Evolutionary conservation across 352 stramenopile genomes (phyloP).

Genomic region (Phytophthora tentaculata): DNA sequence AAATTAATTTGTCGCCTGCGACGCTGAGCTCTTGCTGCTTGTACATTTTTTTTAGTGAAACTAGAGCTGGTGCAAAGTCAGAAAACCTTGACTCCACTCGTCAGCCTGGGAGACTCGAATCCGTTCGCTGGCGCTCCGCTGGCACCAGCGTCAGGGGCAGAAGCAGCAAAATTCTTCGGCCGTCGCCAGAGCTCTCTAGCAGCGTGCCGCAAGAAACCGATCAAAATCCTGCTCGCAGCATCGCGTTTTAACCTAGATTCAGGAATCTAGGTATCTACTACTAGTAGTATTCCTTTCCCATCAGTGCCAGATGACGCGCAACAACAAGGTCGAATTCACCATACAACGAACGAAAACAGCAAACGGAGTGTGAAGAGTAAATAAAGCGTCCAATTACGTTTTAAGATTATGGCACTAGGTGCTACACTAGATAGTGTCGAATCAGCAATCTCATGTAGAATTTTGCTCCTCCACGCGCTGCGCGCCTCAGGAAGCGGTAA

Average conservation of each 20-base stretch:
- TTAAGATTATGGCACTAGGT: too few relatives aligned
- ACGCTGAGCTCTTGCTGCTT: background rate
- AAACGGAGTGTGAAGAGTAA: too few relatives aligned
- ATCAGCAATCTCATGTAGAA: constrained; percentile 65
- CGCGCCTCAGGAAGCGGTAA: constrained; percentile 47
- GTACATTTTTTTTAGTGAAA: background rate
- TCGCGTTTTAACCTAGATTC: background rate
- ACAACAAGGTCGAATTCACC: too few relatives aligned
- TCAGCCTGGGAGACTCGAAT: constrained; percentile 10
- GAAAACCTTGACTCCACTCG: background rate
- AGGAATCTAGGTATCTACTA: too few relatives aligned
- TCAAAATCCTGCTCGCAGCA: background rate
- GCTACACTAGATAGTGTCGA: constrained; percentile 23
- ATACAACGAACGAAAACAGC: too few relatives aligned
- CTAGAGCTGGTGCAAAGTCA: background rate
- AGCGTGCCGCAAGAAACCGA: constrained; percentile 13
- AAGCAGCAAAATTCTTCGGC: background rate
- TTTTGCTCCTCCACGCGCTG: constrained; percentile 50
- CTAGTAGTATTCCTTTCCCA: too few relatives aligned
- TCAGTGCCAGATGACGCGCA: too few relatives aligned
- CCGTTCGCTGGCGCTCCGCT: constrained; percentile 6
- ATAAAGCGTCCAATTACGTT: background rate
- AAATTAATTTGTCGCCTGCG: too few relatives aligned
- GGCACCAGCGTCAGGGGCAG: background rate
- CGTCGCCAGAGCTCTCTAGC: background rate